These are phyloP conservation scores for Guadua angustifolia DNA, from an alignment of 176 grass and related monocot species.

Conservation along the genomic window DNA sequence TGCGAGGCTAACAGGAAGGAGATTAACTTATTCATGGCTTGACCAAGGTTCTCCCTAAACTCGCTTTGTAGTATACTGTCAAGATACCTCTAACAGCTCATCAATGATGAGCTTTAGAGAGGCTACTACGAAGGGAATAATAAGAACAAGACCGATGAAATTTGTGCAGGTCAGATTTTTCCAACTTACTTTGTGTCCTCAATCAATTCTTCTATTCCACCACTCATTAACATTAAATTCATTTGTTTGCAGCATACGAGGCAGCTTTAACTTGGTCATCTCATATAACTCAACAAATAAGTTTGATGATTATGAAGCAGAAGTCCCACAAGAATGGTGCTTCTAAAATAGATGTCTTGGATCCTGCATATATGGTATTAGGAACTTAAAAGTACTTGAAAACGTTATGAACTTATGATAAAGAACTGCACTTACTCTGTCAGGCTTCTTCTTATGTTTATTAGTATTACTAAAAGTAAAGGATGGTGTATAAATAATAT, in stretches of 20 bases:
- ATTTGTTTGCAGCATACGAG: conserved; percentile 55
- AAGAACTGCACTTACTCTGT: background rate
- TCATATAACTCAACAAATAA: conserved; percentile 50
- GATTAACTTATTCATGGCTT: no score
- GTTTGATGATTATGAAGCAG: background rate
- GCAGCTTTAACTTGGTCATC: conserved; percentile 52
- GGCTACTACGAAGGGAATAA: conserved; percentile 23
- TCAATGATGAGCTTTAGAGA: conserved; percentile 50
- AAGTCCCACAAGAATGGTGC: background rate
- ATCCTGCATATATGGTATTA: background rate
- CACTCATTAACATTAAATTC: conserved; percentile 24
- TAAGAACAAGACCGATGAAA: conserved; percentile 37
- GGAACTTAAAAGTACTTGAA: background rate
- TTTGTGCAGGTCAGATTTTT: conserved; percentile 37
- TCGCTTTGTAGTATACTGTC: no score
- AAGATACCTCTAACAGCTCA: no score
- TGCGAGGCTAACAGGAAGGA: no score
- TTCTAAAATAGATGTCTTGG: background rate
- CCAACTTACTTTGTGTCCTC: background rate
- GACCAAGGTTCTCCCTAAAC: no score
- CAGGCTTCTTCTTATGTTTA: background rate
- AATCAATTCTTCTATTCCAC: conserved; percentile 15
- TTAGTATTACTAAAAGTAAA: background rate
- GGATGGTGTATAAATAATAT: conserved; percentile 20
- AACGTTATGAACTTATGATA: background rate